Base-by-base conservation (phyloP, 2,329 filamentous ascomycete genomes). In the Exophiala phaeomuriformis region DNA sequence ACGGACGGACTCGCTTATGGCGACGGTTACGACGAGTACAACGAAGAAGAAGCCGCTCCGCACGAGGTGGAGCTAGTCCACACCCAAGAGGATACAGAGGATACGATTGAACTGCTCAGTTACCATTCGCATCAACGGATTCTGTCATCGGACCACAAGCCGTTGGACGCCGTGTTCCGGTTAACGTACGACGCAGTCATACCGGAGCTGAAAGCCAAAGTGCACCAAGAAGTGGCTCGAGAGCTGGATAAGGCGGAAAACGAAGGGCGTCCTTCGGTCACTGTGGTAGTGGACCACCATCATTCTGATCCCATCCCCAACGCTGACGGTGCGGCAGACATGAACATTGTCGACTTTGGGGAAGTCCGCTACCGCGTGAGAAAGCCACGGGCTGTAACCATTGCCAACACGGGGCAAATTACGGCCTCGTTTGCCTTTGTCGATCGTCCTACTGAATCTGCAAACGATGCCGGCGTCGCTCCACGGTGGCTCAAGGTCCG, bases 141-240 rank as follows among this genome's bases (percentile, higher is more conserved):
- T 28, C 80, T 88, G 10, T 95, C 91, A 0, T 97, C 91, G 0
- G 93, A 98, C 64, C 93, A 98, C 70, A 98, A 98, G 67, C 94
- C 93, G 0, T 73, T 98, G 1, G 81, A 84, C 54, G 88, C 90
- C 0, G 75, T 90, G 0, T 97, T 97, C 65, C 85, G 81, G 0
- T 71, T 98, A 5, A 84, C 86, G 42, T 96, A 93, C 65, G 88
- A 96, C 58, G 86, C 88, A 0, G 87, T 95, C 1, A 83, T 94
- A 0, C 86, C 90, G 0, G 84, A 91, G 30, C 73, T 95, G 29
- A 96, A 94, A 67, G 82, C 88, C 1, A 85, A 82, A 58, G 77
- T 97, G 0, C 86, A 95, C 57, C 82, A 87, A 52, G 90, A 97
- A 65, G 87, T 97, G 8, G 90, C 87, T 1, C 80, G 86, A 51